Evolutionary conservation across 2,329 filamentous ascomycete genomes (phyloP), one percentile per base, ranked within the genome.

Genomic region (Epichloe sibirici): DNA sequence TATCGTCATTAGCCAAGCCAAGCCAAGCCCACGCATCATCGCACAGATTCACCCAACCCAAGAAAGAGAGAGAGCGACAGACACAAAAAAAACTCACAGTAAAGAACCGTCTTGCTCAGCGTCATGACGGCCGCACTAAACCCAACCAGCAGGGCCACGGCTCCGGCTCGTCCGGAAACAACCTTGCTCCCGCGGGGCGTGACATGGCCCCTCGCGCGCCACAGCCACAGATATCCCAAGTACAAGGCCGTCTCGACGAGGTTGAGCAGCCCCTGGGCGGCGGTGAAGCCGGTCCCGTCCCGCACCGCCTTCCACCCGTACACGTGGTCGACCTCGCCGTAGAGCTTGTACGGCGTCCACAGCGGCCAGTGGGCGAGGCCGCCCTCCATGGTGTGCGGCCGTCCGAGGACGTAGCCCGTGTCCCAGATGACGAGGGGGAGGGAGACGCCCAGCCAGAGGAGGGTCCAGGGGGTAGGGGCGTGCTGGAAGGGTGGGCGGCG

Each of bases 351-450:
- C 0, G 87, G 88, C 34, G 70, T 71, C 78, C 81, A 95, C 43
- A 95, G 61, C 1, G 86, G 86, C 71, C 70, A 73, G 71, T 94
- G 87, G 50, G 85, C 72, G 46, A 68, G 69, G 15, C 89, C 89
- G 59, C 88, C 87, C 0, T 83, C 81, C 86, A 95, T 93, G 53
- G 82, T 86, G 67, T 84, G 79, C 34, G 90, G 90, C 21, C 90
- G 86, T 51, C 87, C 72, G 46, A 95, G 73, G 40, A 95, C 81
- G 71, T 95, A 95, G 53, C 74, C 72, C 34, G 79, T 79, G 70
- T 95, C 90, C 90, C 90, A 95, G 49, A 80, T 63, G 48, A 95
- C 88, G 55, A 94, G 76, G 1, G 87, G 88, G 15, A 93, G 70
- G 21, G 86, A 90, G 56, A 91, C 57, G 54, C 76, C 68, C 28